Evolutionary conservation across 176 grass and related monocot species (phyloP).

Genomic region (Triticum monococcum): DNA sequence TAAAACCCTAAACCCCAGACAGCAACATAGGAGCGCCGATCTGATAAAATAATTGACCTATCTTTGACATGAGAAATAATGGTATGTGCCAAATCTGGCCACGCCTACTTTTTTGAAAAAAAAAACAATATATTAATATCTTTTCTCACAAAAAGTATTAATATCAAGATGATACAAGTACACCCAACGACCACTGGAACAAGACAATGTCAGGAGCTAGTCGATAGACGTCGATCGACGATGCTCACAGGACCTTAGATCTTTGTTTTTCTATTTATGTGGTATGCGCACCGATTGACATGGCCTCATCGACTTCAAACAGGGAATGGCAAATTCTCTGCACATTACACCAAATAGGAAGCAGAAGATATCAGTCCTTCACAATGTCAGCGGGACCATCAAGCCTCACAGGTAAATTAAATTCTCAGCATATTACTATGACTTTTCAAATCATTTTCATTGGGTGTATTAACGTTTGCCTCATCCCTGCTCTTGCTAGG

Average conservation of each 20-base stretch:
- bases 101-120: too few species aligned
- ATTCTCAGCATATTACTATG: not conserved
- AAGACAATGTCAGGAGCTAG: not conserved
- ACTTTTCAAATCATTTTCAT: not conserved
- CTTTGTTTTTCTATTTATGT: not conserved
- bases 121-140: too few species aligned
- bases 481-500: not conserved
- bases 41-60: not conserved
- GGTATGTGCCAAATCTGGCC: too few species aligned
- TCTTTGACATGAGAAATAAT: not conserved
- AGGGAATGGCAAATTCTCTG: conserved; percentile 1
- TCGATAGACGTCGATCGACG: not conserved
- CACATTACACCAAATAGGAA: conserved; percentile 26
- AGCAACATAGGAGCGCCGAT: not conserved
- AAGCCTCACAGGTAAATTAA: conserved; percentile 4
- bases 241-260: not conserved
- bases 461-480: too few species aligned
- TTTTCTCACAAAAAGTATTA: too few species aligned
- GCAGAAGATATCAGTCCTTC: conserved; percentile 5
- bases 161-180: not conserved
- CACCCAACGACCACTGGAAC: not conserved
- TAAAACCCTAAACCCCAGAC: not conserved
- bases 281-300: not conserved
- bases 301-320: not conserved
- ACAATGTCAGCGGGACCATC: conserved; percentile 21